Evolutionary conservation across 257 asterid species (phyloP).

Genomic region (Fraxinus cuspidata): DNA sequence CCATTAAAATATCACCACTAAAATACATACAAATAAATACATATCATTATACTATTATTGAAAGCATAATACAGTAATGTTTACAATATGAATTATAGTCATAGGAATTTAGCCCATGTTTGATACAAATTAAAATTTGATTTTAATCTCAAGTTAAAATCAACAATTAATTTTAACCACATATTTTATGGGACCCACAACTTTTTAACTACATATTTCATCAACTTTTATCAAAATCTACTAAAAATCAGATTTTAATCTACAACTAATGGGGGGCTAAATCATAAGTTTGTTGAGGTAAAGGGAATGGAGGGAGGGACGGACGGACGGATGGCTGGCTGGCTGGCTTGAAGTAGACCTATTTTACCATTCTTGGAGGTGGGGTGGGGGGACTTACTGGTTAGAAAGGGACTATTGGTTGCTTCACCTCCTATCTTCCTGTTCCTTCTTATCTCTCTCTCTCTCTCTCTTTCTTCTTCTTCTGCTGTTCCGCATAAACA

Average conservation of each 20-base stretch:
- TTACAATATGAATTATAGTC: not conserved
- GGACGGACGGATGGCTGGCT: not conserved
- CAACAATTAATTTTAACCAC: no score
- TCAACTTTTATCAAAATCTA: no score
- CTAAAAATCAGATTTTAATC: no score
- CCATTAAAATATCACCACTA: not conserved
- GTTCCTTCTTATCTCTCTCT: not conserved
- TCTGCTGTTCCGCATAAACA: not conserved
- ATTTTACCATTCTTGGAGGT: not conserved
- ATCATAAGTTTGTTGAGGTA: not conserved
- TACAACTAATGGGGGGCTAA: no score
- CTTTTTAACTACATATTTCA: no score
- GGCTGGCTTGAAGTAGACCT: not conserved
- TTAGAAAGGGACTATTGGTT: conserved; percentile 1
- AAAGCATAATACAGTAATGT: not conserved
- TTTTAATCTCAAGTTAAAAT: no score
- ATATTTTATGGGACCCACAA: no score
- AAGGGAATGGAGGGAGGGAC: not conserved
- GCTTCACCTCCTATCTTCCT: conserved; percentile 3
- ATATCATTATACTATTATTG: not conserved
- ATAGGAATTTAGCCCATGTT: no score
- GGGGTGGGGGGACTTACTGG: not conserved
- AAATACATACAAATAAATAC: not conserved
- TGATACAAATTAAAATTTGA: no score
- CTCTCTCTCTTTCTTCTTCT: not conserved